A percentile compares a stretch with the other conserved stretches of the same genome.
Evolutionary conservation across 2,329 filamentous ascomycete species (phyloP).

Genomic region (Chalara sp.): DNA sequence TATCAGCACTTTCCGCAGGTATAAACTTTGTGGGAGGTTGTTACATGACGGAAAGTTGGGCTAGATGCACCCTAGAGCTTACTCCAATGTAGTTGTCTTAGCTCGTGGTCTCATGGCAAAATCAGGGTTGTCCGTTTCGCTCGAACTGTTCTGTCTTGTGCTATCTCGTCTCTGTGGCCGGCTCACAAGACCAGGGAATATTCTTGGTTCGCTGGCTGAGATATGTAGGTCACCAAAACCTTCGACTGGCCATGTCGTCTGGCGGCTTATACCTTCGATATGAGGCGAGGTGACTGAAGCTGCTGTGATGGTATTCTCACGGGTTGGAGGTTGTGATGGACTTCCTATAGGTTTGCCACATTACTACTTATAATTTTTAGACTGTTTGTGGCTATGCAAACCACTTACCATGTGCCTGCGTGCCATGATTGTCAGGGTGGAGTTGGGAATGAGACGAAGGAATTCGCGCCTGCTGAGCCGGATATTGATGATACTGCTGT

Average conservation of each 20-base stretch:
- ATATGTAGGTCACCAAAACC: slow-evolving; percentile 38
- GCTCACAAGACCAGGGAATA: slow-evolving; percentile 65
- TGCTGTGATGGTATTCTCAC: slow-evolving; percentile 8
- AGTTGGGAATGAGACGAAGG: slow-evolving; percentile 18
- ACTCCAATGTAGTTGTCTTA: background rate
- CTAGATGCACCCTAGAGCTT: background rate
- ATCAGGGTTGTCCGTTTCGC: slow-evolving; percentile 18
- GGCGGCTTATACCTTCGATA: slow-evolving; percentile 21
- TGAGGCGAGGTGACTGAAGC: slow-evolving; percentile 11
- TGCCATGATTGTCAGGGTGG: slow-evolving; percentile 9
- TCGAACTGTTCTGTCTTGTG: slow-evolving; percentile 18
- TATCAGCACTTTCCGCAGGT: no score
- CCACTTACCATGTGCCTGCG: no score
- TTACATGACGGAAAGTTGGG: no score
- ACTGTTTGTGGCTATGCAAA: no score
- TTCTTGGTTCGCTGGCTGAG: slow-evolving; percentile 56
- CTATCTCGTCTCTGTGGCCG: slow-evolving; percentile 23
- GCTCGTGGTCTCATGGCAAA: slow-evolving; percentile 2
- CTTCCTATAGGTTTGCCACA: slow-evolving; percentile 6
- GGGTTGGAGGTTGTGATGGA: slow-evolving; percentile 7
- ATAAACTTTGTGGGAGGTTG: no score
- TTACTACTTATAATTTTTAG: no score
- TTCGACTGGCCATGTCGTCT: slow-evolving; percentile 33
- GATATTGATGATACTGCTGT: slow-evolving; percentile 23
- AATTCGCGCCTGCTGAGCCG: slow-evolving; percentile 26